These are phyloP conservation scores for Fragilariopsis cylindrus DNA, from an alignment of 108 stramenopile species.

Conservation along the genomic window DNA sequence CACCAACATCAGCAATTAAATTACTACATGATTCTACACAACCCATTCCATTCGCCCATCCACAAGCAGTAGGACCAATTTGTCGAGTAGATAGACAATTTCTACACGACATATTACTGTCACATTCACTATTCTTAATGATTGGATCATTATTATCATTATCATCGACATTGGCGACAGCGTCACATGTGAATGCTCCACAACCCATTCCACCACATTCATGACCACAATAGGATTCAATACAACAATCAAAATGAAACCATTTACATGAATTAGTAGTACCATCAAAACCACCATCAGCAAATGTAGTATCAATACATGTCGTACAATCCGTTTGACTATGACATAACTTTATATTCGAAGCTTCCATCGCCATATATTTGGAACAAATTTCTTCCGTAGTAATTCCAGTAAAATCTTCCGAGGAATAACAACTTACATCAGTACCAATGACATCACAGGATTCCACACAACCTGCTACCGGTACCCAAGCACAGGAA, in stretches of 20 bases:
- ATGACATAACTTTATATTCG: background rate
- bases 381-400: background rate
- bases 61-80: background rate
- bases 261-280: background rate
- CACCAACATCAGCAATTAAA: background rate
- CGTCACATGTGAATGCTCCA: background rate
- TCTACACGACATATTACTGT: too few species aligned
- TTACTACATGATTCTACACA: background rate
- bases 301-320: background rate
- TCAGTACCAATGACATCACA: background rate
- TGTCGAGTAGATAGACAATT: too few species aligned
- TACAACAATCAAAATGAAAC: background rate
- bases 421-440: background rate
- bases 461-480: background rate
- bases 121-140: too few species aligned
- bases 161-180: too few species aligned
- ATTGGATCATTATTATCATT: too few species aligned
- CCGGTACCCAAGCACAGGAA: background rate
- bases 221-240: background rate
- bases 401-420: background rate
- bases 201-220: background rate
- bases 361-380: background rate
- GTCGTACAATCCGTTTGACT: background rate
- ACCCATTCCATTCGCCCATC: background rate
- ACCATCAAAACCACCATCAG: background rate